These are phyloP conservation scores for Wickerhamomyces mucosus DNA, from an alignment of 805 yeast genomes.

Conservation along the genomic window DNA sequence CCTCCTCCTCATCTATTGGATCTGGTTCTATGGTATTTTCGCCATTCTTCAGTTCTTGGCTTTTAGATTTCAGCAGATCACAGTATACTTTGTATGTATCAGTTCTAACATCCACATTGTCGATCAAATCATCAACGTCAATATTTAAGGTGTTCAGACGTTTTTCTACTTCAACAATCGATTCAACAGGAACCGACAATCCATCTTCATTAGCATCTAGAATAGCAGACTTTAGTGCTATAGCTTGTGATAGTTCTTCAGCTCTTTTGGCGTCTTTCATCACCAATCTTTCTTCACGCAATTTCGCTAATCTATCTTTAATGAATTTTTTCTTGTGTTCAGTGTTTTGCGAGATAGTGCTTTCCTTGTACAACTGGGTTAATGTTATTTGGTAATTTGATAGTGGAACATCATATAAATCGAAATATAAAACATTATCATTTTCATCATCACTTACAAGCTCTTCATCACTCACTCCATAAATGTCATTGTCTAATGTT, in stretches of 20 bases:
- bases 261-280: conserved; percentile 7
- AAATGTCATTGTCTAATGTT: conserved; percentile 14
- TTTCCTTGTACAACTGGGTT: conserved; percentile 23
- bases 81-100: background rate
- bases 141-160: conserved; percentile 22
- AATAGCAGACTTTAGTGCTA: conserved; percentile 50
- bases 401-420: conserved; percentile 26
- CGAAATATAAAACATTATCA: conserved; percentile 21
- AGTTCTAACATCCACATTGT: background rate
- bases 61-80: background rate
- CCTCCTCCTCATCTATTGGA: conserved; percentile 1
- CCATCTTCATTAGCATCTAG: conserved; percentile 42
- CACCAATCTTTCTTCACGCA: too few species aligned
- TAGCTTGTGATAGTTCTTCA: conserved; percentile 42
- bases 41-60: background rate
- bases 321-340: conserved; percentile 5
- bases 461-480: conserved; percentile 38
- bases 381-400: conserved; percentile 20
- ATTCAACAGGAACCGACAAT: conserved; percentile 23
- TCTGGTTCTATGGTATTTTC: background rate
- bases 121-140: background rate
- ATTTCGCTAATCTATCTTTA: conserved; percentile 2
- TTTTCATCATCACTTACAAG: conserved; percentile 45
- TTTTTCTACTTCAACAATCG: conserved; percentile 20
- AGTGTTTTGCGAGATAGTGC: conserved; percentile 1